phyloP scores from a whole-genome alignment of 169 alveolate genomes.

The Plasmodium berghei region DNA sequence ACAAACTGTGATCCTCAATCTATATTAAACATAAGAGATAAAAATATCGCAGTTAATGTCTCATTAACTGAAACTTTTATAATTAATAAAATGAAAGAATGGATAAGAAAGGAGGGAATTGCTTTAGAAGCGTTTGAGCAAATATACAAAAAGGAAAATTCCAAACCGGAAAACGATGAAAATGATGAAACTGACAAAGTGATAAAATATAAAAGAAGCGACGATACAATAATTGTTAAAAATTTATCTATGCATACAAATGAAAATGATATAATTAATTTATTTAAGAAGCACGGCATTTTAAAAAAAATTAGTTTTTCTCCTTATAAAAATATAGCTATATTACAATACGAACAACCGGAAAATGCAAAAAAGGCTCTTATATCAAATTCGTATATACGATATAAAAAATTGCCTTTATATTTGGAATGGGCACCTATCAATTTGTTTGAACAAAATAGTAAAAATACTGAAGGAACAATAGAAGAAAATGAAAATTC shows the following conservation, averaged over 20 bases:
- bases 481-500: slow-evolving; percentile 25
- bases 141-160: slow-evolving; percentile 68
- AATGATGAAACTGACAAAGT: slow-evolving; percentile 19
- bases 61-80: slow-evolving; percentile 94
- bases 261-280: slow-evolving; percentile 86
- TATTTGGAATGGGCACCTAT: slow-evolving; percentile 95
- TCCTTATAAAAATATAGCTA: slow-evolving; percentile 92
- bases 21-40: slow-evolving; percentile 86
- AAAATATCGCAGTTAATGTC: slow-evolving; percentile 91
- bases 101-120: slow-evolving; percentile 95
- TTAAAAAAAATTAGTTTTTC: slow-evolving; percentile 87
- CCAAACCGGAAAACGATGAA: slow-evolving; percentile 20
- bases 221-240: slow-evolving; percentile 83
- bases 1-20: slow-evolving; percentile 89
- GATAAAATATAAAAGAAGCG: slow-evolving; percentile 67
- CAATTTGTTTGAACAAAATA: slow-evolving; percentile 68
- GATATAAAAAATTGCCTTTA: slow-evolving; percentile 90
- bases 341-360: slow-evolving; percentile 89
- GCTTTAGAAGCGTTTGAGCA: slow-evolving; percentile 89
- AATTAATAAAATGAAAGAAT: slow-evolving; percentile 93
- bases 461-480: neutral
- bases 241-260: slow-evolving; percentile 81
- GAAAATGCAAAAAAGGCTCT: slow-evolving; percentile 91
- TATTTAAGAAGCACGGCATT: slow-evolving; percentile 90
- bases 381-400: slow-evolving; percentile 88